A percentile compares a stretch with the other conserved stretches of the same genome.
Conservation (phyloP, 192 early-diverging fungal genomes). For the Dispira parvispora region DNA sequence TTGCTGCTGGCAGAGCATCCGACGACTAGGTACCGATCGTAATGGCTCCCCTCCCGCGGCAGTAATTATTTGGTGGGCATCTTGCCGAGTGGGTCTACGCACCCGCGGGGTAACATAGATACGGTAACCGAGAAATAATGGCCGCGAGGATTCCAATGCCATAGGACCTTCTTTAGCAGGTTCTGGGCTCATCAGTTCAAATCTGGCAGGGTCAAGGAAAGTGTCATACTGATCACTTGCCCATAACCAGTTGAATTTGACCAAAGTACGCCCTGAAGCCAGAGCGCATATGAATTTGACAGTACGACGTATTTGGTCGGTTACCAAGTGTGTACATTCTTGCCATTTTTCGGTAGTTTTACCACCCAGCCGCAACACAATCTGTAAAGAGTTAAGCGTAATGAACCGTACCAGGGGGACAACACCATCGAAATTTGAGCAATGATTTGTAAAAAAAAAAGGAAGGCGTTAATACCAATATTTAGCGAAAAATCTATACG, state of each 20-base stretch:
- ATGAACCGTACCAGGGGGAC: no score
- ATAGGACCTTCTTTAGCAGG: neutral
- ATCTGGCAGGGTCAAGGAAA: neutral
- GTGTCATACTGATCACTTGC: neutral
- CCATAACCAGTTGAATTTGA: neutral
- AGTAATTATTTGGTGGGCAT: constrained; percentile 1
- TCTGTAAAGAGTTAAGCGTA: neutral
- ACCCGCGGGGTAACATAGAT: constrained; percentile 1
- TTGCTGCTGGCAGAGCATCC: neutral
- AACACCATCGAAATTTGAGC: no score
- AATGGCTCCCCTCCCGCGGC: neutral
- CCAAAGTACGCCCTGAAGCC: neutral
- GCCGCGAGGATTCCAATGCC: neutral
- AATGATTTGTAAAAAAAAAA: no score
- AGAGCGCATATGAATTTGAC: constrained; percentile 7
- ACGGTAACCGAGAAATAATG: neutral
- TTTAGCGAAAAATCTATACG: no score
- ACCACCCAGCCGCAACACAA: neutral
- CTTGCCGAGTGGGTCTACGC: neutral
- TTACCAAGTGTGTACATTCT: constrained; percentile 2
- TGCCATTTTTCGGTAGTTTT: constrained; percentile 5
- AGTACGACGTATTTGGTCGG: neutral
- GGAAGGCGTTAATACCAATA: no score
- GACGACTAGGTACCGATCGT: neutral
- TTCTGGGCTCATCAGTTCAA: neutral